Evolutionary conservation across 306 rosid genomes (phyloP).

Genomic region (Ormosia emarginata): DNA sequence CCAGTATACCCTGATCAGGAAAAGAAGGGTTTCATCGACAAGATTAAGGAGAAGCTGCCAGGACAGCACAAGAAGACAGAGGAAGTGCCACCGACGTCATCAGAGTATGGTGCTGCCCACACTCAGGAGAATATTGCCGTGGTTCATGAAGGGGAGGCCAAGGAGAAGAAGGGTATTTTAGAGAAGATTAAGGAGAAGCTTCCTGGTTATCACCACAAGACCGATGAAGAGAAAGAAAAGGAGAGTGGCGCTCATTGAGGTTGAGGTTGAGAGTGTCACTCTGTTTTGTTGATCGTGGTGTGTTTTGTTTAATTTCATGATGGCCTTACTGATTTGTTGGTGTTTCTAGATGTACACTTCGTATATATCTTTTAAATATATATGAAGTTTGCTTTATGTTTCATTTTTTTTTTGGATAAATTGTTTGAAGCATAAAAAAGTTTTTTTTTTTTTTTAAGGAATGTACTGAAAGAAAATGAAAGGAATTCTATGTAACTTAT

Average conservation of each 20-base stretch:
- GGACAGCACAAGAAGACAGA: constrained; percentile 71
- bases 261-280: not conserved
- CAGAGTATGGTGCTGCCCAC: not conserved
- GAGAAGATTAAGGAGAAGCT: constrained; percentile 85
- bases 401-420: not conserved
- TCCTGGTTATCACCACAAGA: constrained; percentile 63
- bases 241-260: constrained; percentile 18
- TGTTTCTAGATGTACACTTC: not conserved
- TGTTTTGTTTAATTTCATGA: not conserved
- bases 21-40: constrained; percentile 78
- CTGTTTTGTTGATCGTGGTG: not conserved
- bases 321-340: not conserved
- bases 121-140: not conserved
- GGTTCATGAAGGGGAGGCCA: constrained; percentile 40
- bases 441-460: too few species aligned
- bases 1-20: constrained; percentile 35
- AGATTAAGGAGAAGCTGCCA: constrained; percentile 81
- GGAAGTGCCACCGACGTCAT: constrained; percentile 27
- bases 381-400: not conserved
- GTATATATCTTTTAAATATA: not conserved
- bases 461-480: not conserved
- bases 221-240: constrained; percentile 19
- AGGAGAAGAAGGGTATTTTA: constrained; percentile 80
- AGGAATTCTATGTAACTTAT: not conserved
- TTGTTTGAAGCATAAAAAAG: not conserved